phyloP scores from a whole-genome alignment of 352 stramenopile species.

The Phytophthora idaei region DNA sequence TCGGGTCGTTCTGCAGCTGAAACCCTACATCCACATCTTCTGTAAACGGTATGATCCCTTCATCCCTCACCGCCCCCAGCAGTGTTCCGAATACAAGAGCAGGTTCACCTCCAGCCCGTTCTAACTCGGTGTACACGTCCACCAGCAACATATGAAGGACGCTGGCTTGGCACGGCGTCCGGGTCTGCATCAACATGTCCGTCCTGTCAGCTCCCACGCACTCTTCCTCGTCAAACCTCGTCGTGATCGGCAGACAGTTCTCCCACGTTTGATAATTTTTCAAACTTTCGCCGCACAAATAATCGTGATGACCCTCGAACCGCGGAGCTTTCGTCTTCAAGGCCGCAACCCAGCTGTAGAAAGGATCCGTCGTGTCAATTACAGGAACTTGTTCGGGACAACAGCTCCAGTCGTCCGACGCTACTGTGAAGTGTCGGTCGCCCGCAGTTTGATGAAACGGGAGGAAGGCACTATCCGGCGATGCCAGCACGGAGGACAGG shows the following conservation, averaged over 20 bases:
- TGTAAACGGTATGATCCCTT: conserved; percentile 52
- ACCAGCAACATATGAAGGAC: conserved; percentile 60
- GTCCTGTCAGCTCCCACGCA: conserved; percentile 44
- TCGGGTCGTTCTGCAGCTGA: conserved; percentile 17
- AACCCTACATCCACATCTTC: conserved; percentile 53
- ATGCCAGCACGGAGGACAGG: neutral
- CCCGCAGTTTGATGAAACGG: neutral
- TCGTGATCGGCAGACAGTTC: conserved; percentile 45
- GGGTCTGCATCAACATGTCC: conserved; percentile 43
- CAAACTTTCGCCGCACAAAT: conserved; percentile 17
- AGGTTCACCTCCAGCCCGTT: conserved; percentile 7
- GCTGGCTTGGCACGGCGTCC: conserved; percentile 45
- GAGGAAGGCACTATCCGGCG: neutral
- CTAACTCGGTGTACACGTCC: conserved; percentile 52
- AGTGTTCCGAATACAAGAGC: conserved; percentile 14
- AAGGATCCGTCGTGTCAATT: conserved; percentile 5
- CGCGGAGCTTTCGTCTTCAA: conserved; percentile 9
- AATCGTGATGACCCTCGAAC: conserved; percentile 30
- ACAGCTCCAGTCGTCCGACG: conserved; percentile 27
- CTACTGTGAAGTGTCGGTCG: conserved; percentile 10
- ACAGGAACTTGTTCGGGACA: conserved; percentile 6
- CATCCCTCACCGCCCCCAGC: conserved; percentile 44
- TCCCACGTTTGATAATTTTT: conserved; percentile 26
- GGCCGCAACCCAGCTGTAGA: conserved; percentile 10
- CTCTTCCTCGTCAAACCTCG: conserved; percentile 32